Conservation (phyloP, 495 filamentous ascomycete species). For the Paragyromitra xinjiangensis region DNA sequence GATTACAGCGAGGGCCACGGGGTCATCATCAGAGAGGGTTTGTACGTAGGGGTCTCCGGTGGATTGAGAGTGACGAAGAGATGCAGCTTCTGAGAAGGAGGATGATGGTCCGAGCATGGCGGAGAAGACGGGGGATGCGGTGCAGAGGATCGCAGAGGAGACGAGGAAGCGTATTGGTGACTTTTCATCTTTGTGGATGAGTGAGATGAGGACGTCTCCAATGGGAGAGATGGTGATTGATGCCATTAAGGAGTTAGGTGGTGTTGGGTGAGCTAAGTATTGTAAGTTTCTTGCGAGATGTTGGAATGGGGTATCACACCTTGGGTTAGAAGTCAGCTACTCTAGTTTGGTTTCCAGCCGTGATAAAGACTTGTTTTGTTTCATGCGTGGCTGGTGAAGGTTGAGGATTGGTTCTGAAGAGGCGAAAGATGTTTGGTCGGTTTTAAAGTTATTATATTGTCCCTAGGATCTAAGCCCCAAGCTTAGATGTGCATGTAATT, state of each 20-base stretch:
- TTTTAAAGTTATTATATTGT: background rate
- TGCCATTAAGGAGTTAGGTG: background rate
- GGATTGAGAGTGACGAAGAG: conserved; percentile 14
- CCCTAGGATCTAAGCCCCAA: background rate
- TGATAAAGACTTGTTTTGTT: background rate
- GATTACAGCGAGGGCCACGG: conserved; percentile 28
- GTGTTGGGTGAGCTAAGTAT: background rate
- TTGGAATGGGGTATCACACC: background rate
- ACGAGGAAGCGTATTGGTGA: conserved; percentile 20
- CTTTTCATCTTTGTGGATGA: background rate
- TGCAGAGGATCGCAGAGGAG: conserved; percentile 26
- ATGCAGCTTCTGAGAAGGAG: conserved; percentile 34
- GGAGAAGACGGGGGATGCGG: conserved; percentile 35
- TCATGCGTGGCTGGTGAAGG: background rate
- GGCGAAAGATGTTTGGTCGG: background rate
- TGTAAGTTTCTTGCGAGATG: background rate
- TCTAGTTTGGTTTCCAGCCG: background rate
- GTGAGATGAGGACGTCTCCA: conserved; percentile 5
- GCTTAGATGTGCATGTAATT: background rate
- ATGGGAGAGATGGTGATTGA: background rate
- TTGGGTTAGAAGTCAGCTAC: background rate
- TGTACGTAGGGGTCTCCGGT: conserved; percentile 17
- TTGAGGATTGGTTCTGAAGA: background rate
- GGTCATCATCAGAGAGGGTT: conserved; percentile 41
- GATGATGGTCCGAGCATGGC: conserved; percentile 41